Evolutionary conservation across 1,284 basidiomycete species (phyloP).

Genomic region (Tilletia caries): DNA sequence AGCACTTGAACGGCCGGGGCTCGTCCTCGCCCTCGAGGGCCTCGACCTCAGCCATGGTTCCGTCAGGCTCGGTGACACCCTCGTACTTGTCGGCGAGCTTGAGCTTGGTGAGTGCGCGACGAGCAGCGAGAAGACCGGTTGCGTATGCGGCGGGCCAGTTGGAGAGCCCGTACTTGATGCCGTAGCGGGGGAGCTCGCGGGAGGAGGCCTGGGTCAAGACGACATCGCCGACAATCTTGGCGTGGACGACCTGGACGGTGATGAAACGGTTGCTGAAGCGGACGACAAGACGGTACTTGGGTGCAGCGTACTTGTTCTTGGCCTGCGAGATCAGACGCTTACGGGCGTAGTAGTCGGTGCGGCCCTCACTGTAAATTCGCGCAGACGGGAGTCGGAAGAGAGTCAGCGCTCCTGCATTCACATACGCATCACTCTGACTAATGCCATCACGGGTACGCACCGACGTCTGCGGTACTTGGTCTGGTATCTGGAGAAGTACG

Average conservation of each 20-base stretch:
- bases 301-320: conserved; percentile 99
- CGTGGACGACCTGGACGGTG: conserved; percentile 76
- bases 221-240: conserved; percentile 95
- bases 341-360: conserved; percentile 98
- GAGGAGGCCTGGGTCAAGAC: conserved; percentile 70
- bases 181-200: conserved; percentile 88
- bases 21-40: conserved; percentile 84
- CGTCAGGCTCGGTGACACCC: conserved; percentile 89
- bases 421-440: background rate
- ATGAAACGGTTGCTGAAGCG: conserved; percentile 64
- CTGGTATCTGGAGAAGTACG: conserved; percentile 97
- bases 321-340: conserved; percentile 94
- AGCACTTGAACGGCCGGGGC: conserved; percentile 96
- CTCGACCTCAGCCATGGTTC: conserved; percentile 78
- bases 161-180: conserved; percentile 95
- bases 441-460: background rate
- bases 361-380: conserved; percentile 69
- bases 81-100: conserved; percentile 98
- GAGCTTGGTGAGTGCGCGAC: conserved; percentile 90
- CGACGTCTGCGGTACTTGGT: conserved; percentile 63
- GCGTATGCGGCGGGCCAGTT: conserved; percentile 99
- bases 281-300: conserved; percentile 97
- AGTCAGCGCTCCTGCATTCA: background rate
- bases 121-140: conserved; percentile 90
- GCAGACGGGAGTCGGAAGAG: background rate